Conservation (phyloP, 192 early-diverging fungal species). For the Backusella tuberculispora region DNA sequence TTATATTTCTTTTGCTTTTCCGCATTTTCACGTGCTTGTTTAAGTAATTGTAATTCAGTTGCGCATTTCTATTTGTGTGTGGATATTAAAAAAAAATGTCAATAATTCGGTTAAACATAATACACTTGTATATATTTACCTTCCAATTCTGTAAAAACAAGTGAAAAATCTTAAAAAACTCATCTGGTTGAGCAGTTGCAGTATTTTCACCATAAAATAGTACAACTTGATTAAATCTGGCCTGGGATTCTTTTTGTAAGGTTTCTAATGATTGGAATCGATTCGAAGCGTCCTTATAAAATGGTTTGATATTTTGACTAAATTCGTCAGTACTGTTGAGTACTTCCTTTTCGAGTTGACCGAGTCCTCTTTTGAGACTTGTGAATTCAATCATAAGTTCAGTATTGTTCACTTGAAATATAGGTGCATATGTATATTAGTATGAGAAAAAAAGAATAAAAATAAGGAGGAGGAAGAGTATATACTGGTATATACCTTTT, state of each 20-base stretch:
- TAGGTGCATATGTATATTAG: background rate
- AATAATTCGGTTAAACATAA: background rate
- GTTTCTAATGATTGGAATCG: constrained; percentile 55
- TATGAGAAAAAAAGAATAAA: no score
- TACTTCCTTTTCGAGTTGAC: constrained; percentile 47
- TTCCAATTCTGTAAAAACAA: constrained; percentile 74
- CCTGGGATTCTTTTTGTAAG: constrained; percentile 63
- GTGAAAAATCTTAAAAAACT: constrained; percentile 85
- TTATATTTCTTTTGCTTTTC: constrained; percentile 53
- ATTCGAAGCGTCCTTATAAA: constrained; percentile 58
- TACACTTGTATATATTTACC: constrained; percentile 38
- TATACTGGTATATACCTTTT: constrained; percentile 50
- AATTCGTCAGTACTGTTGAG: constrained; percentile 57
- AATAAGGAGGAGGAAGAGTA: background rate
- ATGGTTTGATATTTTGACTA: constrained; percentile 61
- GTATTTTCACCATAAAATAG: constrained; percentile 75
- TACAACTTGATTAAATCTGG: constrained; percentile 62
- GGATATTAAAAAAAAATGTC: background rate
- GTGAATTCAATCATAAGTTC: constrained; percentile 51
- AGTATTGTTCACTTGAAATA: constrained; percentile 15
- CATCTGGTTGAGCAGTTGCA: constrained; percentile 68
- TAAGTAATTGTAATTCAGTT: constrained; percentile 20
- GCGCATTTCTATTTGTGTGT: constrained; percentile 21
- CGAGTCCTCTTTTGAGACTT: constrained; percentile 42
- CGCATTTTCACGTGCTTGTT: constrained; percentile 45